Conservation (phyloP, 129 eudicot species). For the Erigeron canadensis region DNA sequence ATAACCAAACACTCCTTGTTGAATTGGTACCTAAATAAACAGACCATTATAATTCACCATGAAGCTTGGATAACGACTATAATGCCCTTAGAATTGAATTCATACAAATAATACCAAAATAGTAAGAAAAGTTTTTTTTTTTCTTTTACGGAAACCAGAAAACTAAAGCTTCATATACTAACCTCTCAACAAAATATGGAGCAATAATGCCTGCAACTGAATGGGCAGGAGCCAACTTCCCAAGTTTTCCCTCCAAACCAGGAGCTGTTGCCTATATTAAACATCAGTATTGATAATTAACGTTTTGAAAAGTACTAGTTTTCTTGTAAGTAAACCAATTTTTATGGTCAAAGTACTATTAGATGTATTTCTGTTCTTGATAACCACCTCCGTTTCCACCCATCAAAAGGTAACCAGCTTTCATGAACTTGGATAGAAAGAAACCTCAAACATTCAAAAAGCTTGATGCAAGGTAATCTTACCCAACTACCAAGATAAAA, state of each 20-base stretch:
- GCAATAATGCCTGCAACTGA: conserved; percentile 85
- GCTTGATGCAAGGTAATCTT: neutral
- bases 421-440: neutral
- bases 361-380: neutral
- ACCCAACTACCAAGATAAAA: neutral
- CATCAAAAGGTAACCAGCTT: neutral
- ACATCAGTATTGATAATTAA: conserved; percentile 9
- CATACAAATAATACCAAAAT: neutral
- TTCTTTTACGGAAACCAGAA: neutral
- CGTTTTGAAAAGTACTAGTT: neutral
- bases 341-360: neutral
- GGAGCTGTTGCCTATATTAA: conserved; percentile 82
- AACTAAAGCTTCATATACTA: conserved; percentile 20
- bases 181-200: conserved; percentile 84
- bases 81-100: neutral
- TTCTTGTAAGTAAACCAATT: neutral
- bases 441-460: neutral
- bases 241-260: conserved; percentile 78
- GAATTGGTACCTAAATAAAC: conserved; percentile 66
- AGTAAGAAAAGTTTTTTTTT: neutral
- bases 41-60: conserved; percentile 16
- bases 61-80: conserved; percentile 23
- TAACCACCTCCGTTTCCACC: neutral
- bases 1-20: conserved; percentile 69
- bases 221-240: conserved; percentile 86